Evolutionary conservation across 2,329 filamentous ascomycete genomes (phyloP), one percentile per base, ranked within the genome.

Genomic region (Diaporthe citriasiana): DNA sequence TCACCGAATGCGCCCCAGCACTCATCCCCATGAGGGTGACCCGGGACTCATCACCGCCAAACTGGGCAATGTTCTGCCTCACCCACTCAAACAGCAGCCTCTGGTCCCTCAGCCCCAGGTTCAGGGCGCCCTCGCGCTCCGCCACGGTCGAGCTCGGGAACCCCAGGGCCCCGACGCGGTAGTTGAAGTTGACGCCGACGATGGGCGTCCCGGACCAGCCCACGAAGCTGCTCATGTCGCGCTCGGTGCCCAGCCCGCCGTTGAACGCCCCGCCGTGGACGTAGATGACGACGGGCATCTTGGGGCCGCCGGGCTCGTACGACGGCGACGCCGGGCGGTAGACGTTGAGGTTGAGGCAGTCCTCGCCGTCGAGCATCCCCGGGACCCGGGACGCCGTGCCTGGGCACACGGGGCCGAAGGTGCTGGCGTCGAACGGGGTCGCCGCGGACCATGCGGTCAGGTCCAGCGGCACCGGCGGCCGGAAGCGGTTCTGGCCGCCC

Each of bases 91-190:
- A 83, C 17, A 89, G 84, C 19, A 87, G 78, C 74, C 87, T 85
- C 81, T 93, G 91, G 78, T 93, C 92, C 76, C 87, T 85, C 74
- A 93, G 82, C 1, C 93, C 93, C 27, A 92, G 81, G 77, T 94
- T 95, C 70, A 92, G 82, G 51, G 89, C 77, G 0, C 89, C 91
- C 69, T 87, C 87, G 45, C 86, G 86, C 19, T 86, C 84, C 40
- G 89, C 86, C 71, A 89, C 77, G 13, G 81, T 81, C n/a, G 87
- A 91, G 13, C 89, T 87, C 38, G 94, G 81, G 82, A 96, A 95
- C 0, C 94, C 94, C 78, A 94, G 85, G 7, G 90, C 88, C 3
- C 91, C 90, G 65, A 94, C 86, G 13, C 93, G 87, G 81, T 93
- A 91, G 81, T 89, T 90, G 79, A 92, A 88, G 79, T 86, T 89